Base-by-base conservation (phyloP, 805 yeast genomes). In the Ogataea zsoltii region DNA sequence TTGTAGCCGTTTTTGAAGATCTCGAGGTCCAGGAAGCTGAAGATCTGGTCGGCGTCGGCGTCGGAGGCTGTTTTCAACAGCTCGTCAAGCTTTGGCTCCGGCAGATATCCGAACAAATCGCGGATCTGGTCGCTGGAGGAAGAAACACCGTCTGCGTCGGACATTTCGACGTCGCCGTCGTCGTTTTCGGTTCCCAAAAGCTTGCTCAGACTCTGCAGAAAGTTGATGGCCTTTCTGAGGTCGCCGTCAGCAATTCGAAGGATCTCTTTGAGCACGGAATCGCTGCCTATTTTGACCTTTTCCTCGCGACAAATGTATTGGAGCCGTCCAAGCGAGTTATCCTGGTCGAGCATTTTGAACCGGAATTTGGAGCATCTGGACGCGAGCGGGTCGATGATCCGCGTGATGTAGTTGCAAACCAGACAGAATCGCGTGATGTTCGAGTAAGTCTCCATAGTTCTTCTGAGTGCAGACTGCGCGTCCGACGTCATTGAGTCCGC, bases 401-500 rank as follows among this genome's bases (percentile, higher is more conserved):
- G 76, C 2, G 99, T 94, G 51, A 94, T 94, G 68, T 94, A 94
- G 64, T 94, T 94, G 74, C 99, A 94, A 41, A 94, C 86, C 49
- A 94, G 70, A 65, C 98, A 94, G 68, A 94, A 94, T 57, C 99
- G 77, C 1, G 99, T 88, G 42, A 90, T 89, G 32, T 80, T 77
- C 1, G 98, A 86, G 66, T 88, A 91, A 3, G 84, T 87, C 62
- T 89, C 97, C 91, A 87, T 87, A 1, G 96, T 92, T 66, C 99
- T 79, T 69, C 99, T 80, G 52, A 94, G 73, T 1, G 99, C 99
- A 44, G 90, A 80, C 63, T 94, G 99, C 0, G 99, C 99, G 57
- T 89, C 97, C 34, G 88, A 79, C 9, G 99, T 94, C 97, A 94
- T 94, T 11, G 96, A 88, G 65, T 94, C 97, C 0, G 97, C 97